Conservation (phyloP, 192 early-diverging fungal genomes). For the Haplosporangium gracile region DNA sequence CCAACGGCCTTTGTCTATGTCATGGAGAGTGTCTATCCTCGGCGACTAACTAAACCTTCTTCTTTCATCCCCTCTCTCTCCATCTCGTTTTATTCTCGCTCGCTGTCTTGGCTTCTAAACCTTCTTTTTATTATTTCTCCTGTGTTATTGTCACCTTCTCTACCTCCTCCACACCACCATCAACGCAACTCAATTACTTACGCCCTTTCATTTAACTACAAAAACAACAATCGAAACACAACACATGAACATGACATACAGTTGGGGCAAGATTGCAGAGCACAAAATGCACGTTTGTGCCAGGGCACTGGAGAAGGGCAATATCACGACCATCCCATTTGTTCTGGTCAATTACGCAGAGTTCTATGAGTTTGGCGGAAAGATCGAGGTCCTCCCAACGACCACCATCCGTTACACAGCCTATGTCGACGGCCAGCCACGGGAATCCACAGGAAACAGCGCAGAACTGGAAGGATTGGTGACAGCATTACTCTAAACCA, state of each 20-base stretch:
- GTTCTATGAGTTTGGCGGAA: constrained; percentile 46
- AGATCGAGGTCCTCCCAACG: constrained; percentile 39
- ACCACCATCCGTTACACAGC: constrained; percentile 40
- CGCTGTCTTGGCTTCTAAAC: not conserved
- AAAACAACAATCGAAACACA: not conserved
- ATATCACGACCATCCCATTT: constrained; percentile 45
- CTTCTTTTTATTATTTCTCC: not conserved
- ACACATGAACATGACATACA: constrained; percentile 3
- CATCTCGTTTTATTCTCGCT: not conserved
- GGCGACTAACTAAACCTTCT: not conserved
- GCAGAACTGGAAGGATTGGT: constrained; percentile 52
- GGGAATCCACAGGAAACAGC: constrained; percentile 38
- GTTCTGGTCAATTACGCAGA: constrained; percentile 55
- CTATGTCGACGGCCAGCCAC: constrained; percentile 32
- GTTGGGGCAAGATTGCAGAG: constrained; percentile 57
- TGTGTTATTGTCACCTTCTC: not conserved
- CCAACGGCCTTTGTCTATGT: not conserved
- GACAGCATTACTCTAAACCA: constrained; percentile 13
- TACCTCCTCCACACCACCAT: not conserved
- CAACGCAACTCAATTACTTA: not conserved
- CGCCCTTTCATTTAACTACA: not conserved
- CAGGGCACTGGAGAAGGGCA: constrained; percentile 42
- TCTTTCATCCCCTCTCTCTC: not conserved
- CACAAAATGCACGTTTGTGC: constrained; percentile 58
- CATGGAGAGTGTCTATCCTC: not conserved